Evolutionary conservation across 2,329 filamentous ascomycete genomes (phyloP).

Genomic region (Aspergillus tubingensis): DNA sequence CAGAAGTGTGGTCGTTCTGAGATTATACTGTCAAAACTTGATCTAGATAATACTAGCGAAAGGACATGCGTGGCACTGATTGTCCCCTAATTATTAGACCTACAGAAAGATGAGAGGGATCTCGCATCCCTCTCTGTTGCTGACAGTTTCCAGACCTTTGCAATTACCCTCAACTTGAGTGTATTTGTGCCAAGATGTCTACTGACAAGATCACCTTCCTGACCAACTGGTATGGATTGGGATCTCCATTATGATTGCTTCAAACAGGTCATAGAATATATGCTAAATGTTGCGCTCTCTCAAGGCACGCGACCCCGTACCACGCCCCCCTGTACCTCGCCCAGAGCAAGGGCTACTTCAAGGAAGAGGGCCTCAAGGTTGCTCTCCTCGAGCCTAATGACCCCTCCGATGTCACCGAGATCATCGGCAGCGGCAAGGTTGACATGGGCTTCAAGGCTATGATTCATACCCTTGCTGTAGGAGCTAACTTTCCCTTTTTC

Average conservation of each 20-base stretch:
- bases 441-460: slow-evolving; percentile 82
- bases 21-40: slow-evolving; percentile 81
- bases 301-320: slow-evolving; percentile 78
- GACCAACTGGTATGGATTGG: slow-evolving; percentile 70
- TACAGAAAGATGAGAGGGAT: slow-evolving; percentile 17
- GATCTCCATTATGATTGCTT: not conserved
- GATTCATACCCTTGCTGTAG: slow-evolving; percentile 75
- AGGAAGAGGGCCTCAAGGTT: slow-evolving; percentile 74
- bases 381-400: slow-evolving; percentile 77
- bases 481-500: slow-evolving; percentile 20
- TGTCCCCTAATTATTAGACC: slow-evolving; percentile 37
- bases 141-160: slow-evolving; percentile 29
- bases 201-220: slow-evolving; percentile 84
- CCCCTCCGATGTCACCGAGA: slow-evolving; percentile 79
- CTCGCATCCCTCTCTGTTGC: slow-evolving; percentile 23
- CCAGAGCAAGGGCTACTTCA: slow-evolving; percentile 73
- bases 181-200: slow-evolving; percentile 61
- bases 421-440: slow-evolving; percentile 74
- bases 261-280: slow-evolving; percentile 10
- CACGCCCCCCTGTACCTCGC: slow-evolving; percentile 77
- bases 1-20: slow-evolving; percentile 56
- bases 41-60: slow-evolving; percentile 87
- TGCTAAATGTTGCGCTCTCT: slow-evolving; percentile 30
- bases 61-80: slow-evolving; percentile 75
- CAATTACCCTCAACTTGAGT: slow-evolving; percentile 38